Evolutionary conservation across 2,329 filamentous ascomycete genomes (phyloP).

Genomic region (Nemania diffusa): DNA sequence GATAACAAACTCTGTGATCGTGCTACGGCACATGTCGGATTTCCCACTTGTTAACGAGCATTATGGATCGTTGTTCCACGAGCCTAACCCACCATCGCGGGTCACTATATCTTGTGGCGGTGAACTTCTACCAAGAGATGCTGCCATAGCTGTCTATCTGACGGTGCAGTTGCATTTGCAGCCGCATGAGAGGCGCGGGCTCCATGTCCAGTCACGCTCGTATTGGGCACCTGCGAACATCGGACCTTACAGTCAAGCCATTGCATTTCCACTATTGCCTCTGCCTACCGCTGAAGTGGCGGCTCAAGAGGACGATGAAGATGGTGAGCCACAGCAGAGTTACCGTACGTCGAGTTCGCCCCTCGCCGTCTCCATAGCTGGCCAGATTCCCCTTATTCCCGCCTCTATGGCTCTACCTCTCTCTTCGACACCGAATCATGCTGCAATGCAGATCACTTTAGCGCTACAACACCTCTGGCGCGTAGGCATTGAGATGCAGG

Average conservation of each 20-base stretch:
- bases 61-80: conserved; percentile 79
- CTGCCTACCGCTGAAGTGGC: conserved; percentile 35
- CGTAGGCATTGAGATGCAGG: conserved; percentile 76
- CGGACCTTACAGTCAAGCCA: conserved; percentile 93
- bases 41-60: conserved; percentile 79
- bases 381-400: conserved; percentile 90
- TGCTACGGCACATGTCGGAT: conserved; percentile 82
- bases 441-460: conserved; percentile 71
- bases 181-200: conserved; percentile 56
- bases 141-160: conserved; percentile 70
- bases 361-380: conserved; percentile 73
- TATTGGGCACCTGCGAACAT: conserved; percentile 99
- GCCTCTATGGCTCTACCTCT: conserved; percentile 73
- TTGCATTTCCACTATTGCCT: conserved; percentile 61
- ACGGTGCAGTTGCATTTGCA: conserved; percentile 51
- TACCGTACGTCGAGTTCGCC: conserved; percentile 19
- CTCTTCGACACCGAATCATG: conserved; percentile 54
- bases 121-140: conserved; percentile 64
- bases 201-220: conserved; percentile 92
- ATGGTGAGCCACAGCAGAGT: conserved; percentile 38
- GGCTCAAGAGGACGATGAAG: conserved; percentile 32
- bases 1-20: conserved; percentile 69
- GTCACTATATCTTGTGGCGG: conserved; percentile 84
- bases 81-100: conserved; percentile 84
- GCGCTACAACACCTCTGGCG: conserved; percentile 91